Percentiles rank a stretch among this genome's conserved stretches.
These are phyloP conservation scores for Paramecium biaurelia DNA, from an alignment of 73 alveolate genomes.

Conservation along the genomic window DNA sequence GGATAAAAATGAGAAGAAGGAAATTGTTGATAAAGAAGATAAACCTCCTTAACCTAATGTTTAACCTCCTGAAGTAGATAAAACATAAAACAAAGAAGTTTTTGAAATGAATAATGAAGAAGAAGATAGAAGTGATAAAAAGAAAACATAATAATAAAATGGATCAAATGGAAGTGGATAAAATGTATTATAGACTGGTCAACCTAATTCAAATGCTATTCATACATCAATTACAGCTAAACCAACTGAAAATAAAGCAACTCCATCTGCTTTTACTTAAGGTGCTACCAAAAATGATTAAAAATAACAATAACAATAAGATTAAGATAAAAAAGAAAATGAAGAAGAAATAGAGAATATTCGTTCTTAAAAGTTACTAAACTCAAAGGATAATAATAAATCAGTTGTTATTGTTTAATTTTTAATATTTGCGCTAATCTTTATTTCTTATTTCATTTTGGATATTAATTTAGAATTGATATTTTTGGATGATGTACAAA, in stretches of 20 bases:
- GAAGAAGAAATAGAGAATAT: constrained; percentile 58
- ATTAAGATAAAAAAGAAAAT: constrained; percentile 55
- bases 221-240: constrained; percentile 31
- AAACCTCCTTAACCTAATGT: background rate
- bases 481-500: constrained; percentile 12
- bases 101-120: constrained; percentile 54
- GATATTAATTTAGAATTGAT: background rate
- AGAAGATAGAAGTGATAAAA: background rate
- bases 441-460: constrained; percentile 46
- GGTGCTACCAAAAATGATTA: constrained; percentile 35
- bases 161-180: constrained; percentile 32
- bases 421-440: constrained; percentile 43
- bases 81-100: background rate
- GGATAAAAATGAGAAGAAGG: constrained; percentile 45
- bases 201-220: constrained; percentile 26
- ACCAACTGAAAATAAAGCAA: background rate
- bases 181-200: background rate
- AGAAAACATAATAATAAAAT: background rate
- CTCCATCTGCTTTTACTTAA: constrained; percentile 43
- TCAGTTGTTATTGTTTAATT: constrained; percentile 52
- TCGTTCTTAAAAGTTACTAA: constrained; percentile 22
- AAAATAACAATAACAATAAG: background rate
- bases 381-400: constrained; percentile 61
- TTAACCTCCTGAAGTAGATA: background rate
- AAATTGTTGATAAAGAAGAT: background rate